Evolutionary conservation across 805 yeast species (phyloP).

Genomic region (Helenozyma baotianmanensis): DNA sequence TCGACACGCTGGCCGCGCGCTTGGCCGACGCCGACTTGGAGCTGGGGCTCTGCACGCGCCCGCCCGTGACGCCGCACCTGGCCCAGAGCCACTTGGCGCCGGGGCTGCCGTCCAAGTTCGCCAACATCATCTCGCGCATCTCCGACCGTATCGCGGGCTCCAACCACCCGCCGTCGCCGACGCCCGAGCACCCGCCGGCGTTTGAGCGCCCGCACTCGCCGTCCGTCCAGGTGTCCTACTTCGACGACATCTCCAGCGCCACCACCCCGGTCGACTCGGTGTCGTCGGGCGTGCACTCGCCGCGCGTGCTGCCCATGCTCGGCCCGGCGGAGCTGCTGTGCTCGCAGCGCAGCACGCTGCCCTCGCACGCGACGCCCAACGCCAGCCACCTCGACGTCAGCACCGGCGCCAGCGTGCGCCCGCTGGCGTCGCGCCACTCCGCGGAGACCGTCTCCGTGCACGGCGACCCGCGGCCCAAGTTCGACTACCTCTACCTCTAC

Average conservation of each 20-base stretch:
- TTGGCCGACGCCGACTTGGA: conserved; percentile 5
- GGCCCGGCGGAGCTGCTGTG: background rate
- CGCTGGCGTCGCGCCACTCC: too few relatives aligned
- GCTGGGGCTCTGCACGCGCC: conserved; percentile 4
- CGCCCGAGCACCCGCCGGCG: conserved; percentile 6
- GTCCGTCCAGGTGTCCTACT: too few relatives aligned
- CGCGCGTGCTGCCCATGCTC: background rate
- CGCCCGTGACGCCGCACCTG: conserved; percentile 2
- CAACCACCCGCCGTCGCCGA: conserved; percentile 11
- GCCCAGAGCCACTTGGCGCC: background rate
- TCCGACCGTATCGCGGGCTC: conserved; percentile 14
- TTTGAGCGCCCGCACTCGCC: background rate
- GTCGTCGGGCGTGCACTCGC: too few relatives aligned
- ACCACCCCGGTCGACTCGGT: conserved; percentile 1
- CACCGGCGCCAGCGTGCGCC: too few relatives aligned
- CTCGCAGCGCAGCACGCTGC: too few relatives aligned
- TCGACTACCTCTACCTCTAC: conserved; percentile 18
- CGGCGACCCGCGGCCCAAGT: background rate
- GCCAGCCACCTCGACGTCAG: too few relatives aligned
- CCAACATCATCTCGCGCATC: conserved; percentile 10
- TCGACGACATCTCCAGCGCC: background rate
- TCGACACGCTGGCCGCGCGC: conserved; percentile 3
- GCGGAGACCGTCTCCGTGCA: background rate
- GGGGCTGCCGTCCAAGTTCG: conserved; percentile 10
- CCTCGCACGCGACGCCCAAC: too few relatives aligned